Conservation (phyloP, 148 eudicot species). For the Polygonum maritimum region DNA sequence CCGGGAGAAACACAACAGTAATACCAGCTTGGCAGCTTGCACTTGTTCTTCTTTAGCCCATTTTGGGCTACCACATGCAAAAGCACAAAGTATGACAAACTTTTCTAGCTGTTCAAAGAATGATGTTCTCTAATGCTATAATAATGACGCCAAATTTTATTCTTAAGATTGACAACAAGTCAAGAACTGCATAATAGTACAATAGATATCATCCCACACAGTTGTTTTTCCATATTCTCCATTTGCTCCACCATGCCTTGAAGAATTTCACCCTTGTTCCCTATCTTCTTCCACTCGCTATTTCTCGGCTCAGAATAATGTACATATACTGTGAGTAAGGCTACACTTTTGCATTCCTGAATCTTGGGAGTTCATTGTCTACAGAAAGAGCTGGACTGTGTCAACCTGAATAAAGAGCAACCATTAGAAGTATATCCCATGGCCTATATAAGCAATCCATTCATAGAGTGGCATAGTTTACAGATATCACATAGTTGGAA, state of each 20-base stretch:
- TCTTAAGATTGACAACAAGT: neutral
- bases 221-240: neutral
- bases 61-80: neutral
- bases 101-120: neutral
- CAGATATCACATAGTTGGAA: neutral
- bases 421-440: neutral
- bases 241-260: neutral
- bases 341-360: neutral
- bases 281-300: neutral
- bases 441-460: neutral
- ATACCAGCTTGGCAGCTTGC: no score
- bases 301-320: neutral
- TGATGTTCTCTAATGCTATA: neutral
- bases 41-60: neutral
- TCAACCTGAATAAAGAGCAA: neutral
- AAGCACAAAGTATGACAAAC: neutral
- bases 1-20: no score
- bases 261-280: neutral
- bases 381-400: neutral
- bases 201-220: neutral
- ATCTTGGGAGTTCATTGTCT: neutral
- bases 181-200: neutral
- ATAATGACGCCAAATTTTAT: neutral
- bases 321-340: neutral
- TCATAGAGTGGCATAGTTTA: neutral